Evolutionary conservation across 495 filamentous ascomycete species (phyloP), one percentile per base, ranked within the genome.

Genomic region (Penicillium waksmanii): DNA sequence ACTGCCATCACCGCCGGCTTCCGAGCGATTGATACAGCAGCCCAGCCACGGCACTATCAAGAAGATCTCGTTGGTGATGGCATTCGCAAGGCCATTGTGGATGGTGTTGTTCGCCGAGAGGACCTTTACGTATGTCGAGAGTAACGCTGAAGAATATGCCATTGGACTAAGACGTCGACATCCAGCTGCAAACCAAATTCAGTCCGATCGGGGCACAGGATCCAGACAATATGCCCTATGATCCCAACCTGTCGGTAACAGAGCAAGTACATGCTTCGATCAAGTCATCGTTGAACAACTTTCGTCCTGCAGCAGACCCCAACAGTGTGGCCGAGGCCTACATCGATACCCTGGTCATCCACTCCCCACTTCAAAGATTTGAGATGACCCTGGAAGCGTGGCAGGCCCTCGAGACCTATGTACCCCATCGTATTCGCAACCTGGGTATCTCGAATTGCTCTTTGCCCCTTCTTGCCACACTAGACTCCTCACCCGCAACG

Each of bases 101-200:
- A 85, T 38, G 84, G 83, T 3, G 71, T 83, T 15, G 73, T 89
- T 52, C 80, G 72, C 33, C 78, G 89, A 38, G 73, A 79, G 27
- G 85, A 89, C 51, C 55, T 93, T 51, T 89, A 82, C 63, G 85
- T 87, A 67, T 56, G 84, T 73, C 3, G 33, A 12, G 35, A 21
- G 11, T 2, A 12, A 40, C 47, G 34, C 27, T n/a, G 51, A 18
- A 33, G 47, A 38, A 49, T 5, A 18, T 25, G 46, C 9, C 18
- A 53, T n/a, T 11, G 10, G 11, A 21, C 57, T 65, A 34, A 36
- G n/a, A 23, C 1, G 36, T 18, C 23, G 18, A 23, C 46, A 12
- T 21, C 52, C 65, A 90, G 87, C 78, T 93, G 21, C 91, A 96
- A 83, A 92, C 91, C 10, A 95, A 95, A 70, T 93, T 86, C 73